These are phyloP conservation scores for Acacia pycnantha DNA, from an alignment of 331 rosid species.

Conservation along the genomic window DNA sequence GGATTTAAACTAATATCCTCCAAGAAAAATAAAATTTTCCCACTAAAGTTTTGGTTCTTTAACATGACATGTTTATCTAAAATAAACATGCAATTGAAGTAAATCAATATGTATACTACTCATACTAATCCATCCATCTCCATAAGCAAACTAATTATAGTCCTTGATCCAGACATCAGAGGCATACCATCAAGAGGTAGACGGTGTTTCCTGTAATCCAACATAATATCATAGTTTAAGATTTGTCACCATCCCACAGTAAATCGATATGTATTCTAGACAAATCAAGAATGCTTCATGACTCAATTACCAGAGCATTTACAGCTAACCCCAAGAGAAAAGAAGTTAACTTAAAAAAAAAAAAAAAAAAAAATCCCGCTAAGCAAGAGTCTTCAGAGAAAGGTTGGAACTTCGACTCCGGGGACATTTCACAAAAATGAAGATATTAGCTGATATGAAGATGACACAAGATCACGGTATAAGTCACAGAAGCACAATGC, in stretches of 20 bases:
- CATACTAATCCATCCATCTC: slow-evolving; percentile 18
- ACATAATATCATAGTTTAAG: background rate
- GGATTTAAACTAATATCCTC: slow-evolving; percentile 1
- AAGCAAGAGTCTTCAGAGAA: background rate
- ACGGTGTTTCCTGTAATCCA: background rate
- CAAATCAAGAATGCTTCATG: background rate
- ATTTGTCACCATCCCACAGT: background rate
- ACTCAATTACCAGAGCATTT: background rate
- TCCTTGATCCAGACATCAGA: background rate
- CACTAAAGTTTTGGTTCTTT: background rate
- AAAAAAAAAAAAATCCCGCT: background rate
- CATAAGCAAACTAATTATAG: background rate
- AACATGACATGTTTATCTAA: background rate
- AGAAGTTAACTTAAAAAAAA: background rate
- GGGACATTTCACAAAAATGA: background rate
- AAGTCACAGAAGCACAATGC: background rate
- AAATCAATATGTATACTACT: background rate
- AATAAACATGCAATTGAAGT: background rate
- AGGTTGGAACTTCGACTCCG: background rate
- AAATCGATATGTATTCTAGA: background rate
- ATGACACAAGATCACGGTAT: background rate
- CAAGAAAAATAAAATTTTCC: background rate
- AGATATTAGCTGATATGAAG: background rate
- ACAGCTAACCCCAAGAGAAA: background rate
- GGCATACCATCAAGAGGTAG: background rate